Percentiles rank a stretch among this genome's conserved stretches.
phyloP scores from a whole-genome alignment of 257 asterid species.

The Forsythia suspensa region DNA sequence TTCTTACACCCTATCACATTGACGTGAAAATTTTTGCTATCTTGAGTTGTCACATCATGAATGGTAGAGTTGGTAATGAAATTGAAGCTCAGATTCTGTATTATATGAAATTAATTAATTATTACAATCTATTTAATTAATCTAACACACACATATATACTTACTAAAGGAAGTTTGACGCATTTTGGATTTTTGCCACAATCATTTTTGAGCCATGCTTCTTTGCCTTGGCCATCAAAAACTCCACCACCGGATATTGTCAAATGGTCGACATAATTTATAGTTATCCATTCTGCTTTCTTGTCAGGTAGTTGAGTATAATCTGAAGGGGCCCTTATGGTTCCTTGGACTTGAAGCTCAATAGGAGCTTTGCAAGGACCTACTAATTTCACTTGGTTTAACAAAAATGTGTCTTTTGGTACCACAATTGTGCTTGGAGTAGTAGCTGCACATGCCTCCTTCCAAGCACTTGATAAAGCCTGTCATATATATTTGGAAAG shows the following conservation, averaged over 20 bases:
- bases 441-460: slow-evolving; percentile 23
- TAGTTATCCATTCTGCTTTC: slow-evolving; percentile 22
- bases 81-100: slow-evolving; percentile 44
- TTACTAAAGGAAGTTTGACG: slow-evolving; percentile 14
- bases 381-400: slow-evolving; percentile 11
- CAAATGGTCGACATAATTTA: slow-evolving; percentile 14
- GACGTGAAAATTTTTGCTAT: slow-evolving; percentile 44
- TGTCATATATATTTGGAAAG: background rate
- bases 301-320: background rate
- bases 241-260: slow-evolving; percentile 30
- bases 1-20: slow-evolving; percentile 35
- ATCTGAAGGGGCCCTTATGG: slow-evolving; percentile 27
- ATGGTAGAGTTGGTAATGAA: slow-evolving; percentile 35
- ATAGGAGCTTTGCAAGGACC: slow-evolving; percentile 37
- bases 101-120: background rate
- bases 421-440: slow-evolving; percentile 18
- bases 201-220: slow-evolving; percentile 26
- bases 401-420: slow-evolving; percentile 22
- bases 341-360: slow-evolving; percentile 19
- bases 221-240: slow-evolving; percentile 33
- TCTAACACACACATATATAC: background rate
- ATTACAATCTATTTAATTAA: background rate
- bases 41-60: slow-evolving; percentile 34
- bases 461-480: slow-evolving; percentile 33
- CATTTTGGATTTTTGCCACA: slow-evolving; percentile 5